These are phyloP conservation scores for Didymella glomerata DNA, from an alignment of 2,329 filamentous ascomycete genomes.

Conservation along the genomic window DNA sequence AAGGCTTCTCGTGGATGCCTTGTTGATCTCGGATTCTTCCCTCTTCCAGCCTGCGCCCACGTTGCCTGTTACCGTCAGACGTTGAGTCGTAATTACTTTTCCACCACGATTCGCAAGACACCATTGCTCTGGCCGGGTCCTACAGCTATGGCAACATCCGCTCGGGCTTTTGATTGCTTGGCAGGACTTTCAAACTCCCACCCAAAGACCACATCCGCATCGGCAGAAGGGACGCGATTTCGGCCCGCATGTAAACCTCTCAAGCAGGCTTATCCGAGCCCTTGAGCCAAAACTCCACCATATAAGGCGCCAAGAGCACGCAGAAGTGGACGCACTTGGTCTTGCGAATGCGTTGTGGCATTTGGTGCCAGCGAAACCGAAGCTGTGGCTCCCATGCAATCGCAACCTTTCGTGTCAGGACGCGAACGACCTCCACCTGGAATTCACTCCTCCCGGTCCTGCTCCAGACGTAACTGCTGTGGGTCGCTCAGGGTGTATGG, in stretches of 20 bases:
- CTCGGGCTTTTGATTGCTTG: not conserved
- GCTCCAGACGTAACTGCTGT: not conserved
- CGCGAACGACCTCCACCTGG: not conserved
- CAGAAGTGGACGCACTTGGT: not conserved
- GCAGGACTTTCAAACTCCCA: not conserved
- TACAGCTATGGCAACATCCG: not conserved
- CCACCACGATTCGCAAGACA: not conserved
- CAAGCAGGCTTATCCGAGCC: not conserved
- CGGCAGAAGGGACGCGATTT: not conserved
- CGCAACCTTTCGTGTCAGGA: not conserved
- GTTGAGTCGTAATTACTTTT: not conserved
- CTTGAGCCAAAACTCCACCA: not conserved
- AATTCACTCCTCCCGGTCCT: not conserved
- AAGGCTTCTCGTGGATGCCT: not conserved
- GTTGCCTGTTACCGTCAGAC: not conserved
- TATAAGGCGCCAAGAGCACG: not conserved
- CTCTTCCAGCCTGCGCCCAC: not conserved
- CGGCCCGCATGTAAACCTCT: not conserved
- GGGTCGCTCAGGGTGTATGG: not conserved
- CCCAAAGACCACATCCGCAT: not conserved
- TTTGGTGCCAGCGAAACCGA: not conserved
- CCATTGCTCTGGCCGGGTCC: not conserved
- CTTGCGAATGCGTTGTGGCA: not conserved
- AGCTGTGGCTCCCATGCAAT: conserved; percentile 1
- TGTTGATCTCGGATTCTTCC: not conserved